Evolutionary conservation across 495 filamentous ascomycete species (phyloP), one percentile per base, ranked within the genome.

Genomic region (Aspergillus haitiensis): DNA sequence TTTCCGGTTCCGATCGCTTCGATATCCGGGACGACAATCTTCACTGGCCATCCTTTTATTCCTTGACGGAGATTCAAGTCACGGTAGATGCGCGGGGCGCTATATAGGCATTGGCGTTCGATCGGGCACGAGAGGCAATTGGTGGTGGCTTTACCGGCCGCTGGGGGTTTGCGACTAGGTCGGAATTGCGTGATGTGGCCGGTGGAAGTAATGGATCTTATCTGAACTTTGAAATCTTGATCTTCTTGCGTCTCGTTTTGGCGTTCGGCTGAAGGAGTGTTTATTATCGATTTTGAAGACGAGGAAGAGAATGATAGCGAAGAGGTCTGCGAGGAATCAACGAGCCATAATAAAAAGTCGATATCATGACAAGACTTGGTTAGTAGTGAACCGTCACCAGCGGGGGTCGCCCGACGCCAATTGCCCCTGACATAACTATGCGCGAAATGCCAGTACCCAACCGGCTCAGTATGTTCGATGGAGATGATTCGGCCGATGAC

Each of bases 331-430:
- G 76, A 70, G 1, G 69, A 76, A 8, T 70, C 75, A 16, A 80
- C 68, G 2, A 98, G 72, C 94, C 94, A 98, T 13, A 97, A 73
- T 10, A 98, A 75, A 48, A 97, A 83, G 62, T 98, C 93, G 32
- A 98, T 88, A 65, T 97, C 92, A 69, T 97, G 92, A 64, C 92
- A 96, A 37, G 88, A 94, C 69, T 98, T 98, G 5, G 94, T 96
- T 10, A 98, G 80, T 6, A 98, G 78, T 7, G 88, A 76, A 5
- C 78, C 78, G 42, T 77, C 76, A 10, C 78, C 78, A 3, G 48
- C 47, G 0, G 78, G 78, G 2, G 82, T 86, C 56, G 88, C 86
- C 49, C 88, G 90, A 6, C 94, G 86, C 94, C 94, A 98, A 73
- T 97, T 97, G 12, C 94, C 94, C 16, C 87, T 84, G 21, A 98